Conservation (phyloP, 2,329 filamentous ascomycete genomes). For the Aspergillus tamarii region DNA sequence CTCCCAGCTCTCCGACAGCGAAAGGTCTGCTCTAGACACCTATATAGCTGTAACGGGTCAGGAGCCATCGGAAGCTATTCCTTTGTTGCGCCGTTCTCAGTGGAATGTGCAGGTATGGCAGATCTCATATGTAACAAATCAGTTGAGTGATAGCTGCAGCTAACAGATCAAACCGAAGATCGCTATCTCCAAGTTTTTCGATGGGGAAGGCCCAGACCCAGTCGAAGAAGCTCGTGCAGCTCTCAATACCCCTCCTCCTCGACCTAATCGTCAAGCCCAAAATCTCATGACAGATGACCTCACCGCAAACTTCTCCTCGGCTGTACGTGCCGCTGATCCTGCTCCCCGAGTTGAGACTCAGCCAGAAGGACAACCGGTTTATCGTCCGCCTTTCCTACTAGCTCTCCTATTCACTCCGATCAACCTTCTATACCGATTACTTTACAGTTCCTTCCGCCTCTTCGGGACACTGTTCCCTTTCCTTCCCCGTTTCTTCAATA, state of each 20-base stretch:
- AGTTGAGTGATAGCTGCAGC: not conserved
- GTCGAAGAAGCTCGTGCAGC: constrained; percentile 74
- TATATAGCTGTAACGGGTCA: constrained; percentile 88
- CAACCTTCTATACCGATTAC: constrained; percentile 72
- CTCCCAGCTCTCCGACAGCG: constrained; percentile 71
- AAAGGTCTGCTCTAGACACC: constrained; percentile 84
- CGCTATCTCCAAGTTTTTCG: constrained; percentile 95
- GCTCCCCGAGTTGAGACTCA: constrained; percentile 85
- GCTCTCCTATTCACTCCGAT: constrained; percentile 81
- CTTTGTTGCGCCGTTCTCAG: constrained; percentile 80
- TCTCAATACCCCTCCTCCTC: constrained; percentile 62
- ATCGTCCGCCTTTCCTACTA: constrained; percentile 74
- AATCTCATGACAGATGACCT: constrained; percentile 63
- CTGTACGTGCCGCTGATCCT: constrained; percentile 58
- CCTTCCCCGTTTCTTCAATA: constrained; percentile 65
- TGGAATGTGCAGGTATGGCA: constrained; percentile 84
- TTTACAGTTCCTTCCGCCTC: constrained; percentile 69
- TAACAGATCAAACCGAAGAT: constrained; percentile 60
- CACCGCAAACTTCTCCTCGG: constrained; percentile 34
- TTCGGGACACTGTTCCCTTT: constrained; percentile 80
- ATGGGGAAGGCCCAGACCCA: constrained; percentile 85
- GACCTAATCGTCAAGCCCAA: constrained; percentile 67
- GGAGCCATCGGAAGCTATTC: constrained; percentile 73
- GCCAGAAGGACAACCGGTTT: constrained; percentile 64
- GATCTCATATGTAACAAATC: not conserved